Percentiles rank a stretch among this genome's conserved stretches.
Evolutionary conservation across 106 monocot species (phyloP).

Genomic region (Dendrobium catenatum): DNA sequence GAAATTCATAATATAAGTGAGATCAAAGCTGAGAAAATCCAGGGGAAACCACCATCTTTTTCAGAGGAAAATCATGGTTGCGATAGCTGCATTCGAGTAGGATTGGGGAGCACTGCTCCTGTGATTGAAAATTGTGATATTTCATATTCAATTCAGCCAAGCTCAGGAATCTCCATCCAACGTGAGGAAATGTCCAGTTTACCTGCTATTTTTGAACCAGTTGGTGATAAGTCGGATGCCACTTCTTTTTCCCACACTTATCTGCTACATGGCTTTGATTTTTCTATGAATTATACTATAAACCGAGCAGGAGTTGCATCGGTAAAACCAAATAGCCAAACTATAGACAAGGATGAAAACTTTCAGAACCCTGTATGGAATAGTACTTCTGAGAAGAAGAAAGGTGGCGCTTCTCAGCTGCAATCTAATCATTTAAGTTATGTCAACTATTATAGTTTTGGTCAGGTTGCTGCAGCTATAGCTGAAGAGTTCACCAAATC

Average conservation of each 20-base stretch:
- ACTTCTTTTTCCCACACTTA: neutral
- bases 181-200: neutral
- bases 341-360: conserved; percentile 8
- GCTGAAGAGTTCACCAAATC: conserved; percentile 50
- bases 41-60: neutral
- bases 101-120: neutral
- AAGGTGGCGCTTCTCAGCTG: conserved; percentile 13
- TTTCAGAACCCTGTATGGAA: conserved; percentile 6
- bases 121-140: conserved; percentile 6
- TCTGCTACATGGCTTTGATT: conserved; percentile 14
- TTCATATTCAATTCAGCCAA: conserved; percentile 15
- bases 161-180: conserved; percentile 9
- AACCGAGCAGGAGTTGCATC: conserved; percentile 3
- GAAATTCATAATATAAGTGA: conserved; percentile 1
- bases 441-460: conserved; percentile 76
- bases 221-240: conserved; percentile 8
- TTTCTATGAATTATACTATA: conserved; percentile 3
- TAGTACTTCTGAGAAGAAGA: conserved; percentile 13
- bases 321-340: conserved; percentile 10
- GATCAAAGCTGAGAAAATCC: neutral
- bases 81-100: neutral
- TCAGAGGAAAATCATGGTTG: neutral
- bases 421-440: conserved; percentile 46
- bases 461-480: conserved; percentile 55
- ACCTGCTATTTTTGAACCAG: conserved; percentile 11